phyloP scores from a whole-genome alignment of 2,329 filamentous ascomycete genomes.

The Aspergillus chevalieri region DNA sequence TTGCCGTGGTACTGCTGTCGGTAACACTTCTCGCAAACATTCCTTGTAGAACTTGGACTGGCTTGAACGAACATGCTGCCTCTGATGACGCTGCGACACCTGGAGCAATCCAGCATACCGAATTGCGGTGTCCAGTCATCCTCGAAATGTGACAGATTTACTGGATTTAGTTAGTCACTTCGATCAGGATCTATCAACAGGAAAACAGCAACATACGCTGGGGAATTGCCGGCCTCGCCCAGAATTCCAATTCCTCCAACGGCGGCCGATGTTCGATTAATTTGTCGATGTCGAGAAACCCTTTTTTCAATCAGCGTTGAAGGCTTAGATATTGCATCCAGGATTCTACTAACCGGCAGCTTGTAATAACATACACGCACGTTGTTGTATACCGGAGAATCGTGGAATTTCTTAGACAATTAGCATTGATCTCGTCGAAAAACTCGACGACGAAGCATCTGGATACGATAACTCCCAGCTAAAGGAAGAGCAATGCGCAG shows the following conservation, averaged over 20 bases:
- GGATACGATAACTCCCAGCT: conserved; percentile 3
- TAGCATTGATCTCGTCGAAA: neutral
- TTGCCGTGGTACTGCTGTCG: conserved; percentile 21
- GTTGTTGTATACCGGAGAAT: conserved; percentile 6
- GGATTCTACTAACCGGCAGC: conserved; percentile 12
- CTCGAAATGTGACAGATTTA: neutral
- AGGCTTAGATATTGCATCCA: neutral
- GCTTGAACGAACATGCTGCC: conserved; percentile 20
- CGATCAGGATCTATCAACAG: neutral
- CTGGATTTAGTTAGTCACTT: neutral
- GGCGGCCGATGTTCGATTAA: conserved; percentile 30
- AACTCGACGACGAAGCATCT: conserved; percentile 3
- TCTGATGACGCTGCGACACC: conserved; percentile 16
- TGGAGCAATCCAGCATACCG: conserved; percentile 5
- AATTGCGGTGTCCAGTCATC: conserved; percentile 8
- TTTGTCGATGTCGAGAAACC: conserved; percentile 37
- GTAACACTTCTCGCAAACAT: conserved; percentile 34
- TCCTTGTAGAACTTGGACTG: conserved; percentile 4
- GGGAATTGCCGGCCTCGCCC: conserved; percentile 19
- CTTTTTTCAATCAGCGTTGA: conserved; percentile 3
- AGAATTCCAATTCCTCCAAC: conserved; percentile 13
- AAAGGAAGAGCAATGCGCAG: neutral
- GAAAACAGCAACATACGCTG: conserved; percentile 8
- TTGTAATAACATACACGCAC: conserved; percentile 28
- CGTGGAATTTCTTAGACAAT: neutral